phyloP scores from a whole-genome alignment of 1,284 basidiomycete species.

The Wolfiporia cocos region DNA sequence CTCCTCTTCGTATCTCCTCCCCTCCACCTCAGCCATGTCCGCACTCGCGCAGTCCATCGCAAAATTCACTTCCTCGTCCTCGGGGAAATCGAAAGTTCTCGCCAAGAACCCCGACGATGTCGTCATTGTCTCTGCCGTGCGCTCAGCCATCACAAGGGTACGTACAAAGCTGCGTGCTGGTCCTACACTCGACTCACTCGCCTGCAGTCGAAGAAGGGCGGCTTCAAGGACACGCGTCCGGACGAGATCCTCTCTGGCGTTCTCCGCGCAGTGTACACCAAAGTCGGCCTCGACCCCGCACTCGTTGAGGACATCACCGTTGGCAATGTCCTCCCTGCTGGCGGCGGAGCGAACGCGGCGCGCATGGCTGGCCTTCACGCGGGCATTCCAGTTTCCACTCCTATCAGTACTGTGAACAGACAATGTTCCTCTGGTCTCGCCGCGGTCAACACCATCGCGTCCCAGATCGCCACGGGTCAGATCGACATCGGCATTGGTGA shows the following conservation, averaged over 20 bases:
- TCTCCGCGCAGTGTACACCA: constrained; percentile 66
- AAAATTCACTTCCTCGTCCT: constrained; percentile 18
- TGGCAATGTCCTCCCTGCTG: constrained; percentile 91
- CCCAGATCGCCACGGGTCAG: constrained; percentile 78
- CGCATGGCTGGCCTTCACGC: constrained; percentile 93
- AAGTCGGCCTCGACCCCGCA: constrained; percentile 67
- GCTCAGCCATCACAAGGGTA: constrained; percentile 89
- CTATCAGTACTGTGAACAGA: constrained; percentile 89
- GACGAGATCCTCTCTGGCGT: constrained; percentile 88
- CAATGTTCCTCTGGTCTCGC: constrained; percentile 94
- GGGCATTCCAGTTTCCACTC: constrained; percentile 80
- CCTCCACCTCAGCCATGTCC: constrained; percentile 11
- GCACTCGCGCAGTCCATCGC: constrained; percentile 20
- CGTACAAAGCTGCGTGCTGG: constrained; percentile 9
- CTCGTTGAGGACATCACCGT: constrained; percentile 89
- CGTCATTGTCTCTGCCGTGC: constrained; percentile 84
- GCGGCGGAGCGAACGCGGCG: constrained; percentile 86
- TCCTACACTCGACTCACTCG: background rate
- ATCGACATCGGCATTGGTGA: constrained; percentile 91
- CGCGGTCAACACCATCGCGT: constrained; percentile 88
- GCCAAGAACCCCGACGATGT: constrained; percentile 74
- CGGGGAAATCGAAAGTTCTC: constrained; percentile 44
- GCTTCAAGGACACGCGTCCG: constrained; percentile 89
- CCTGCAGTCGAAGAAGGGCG: constrained; percentile 77
- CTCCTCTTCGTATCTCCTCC: background rate